Evolutionary conservation across 352 stramenopile genomes (phyloP), one percentile per base, ranked within the genome.

Genomic region (Globisporangium uncinulatum): DNA sequence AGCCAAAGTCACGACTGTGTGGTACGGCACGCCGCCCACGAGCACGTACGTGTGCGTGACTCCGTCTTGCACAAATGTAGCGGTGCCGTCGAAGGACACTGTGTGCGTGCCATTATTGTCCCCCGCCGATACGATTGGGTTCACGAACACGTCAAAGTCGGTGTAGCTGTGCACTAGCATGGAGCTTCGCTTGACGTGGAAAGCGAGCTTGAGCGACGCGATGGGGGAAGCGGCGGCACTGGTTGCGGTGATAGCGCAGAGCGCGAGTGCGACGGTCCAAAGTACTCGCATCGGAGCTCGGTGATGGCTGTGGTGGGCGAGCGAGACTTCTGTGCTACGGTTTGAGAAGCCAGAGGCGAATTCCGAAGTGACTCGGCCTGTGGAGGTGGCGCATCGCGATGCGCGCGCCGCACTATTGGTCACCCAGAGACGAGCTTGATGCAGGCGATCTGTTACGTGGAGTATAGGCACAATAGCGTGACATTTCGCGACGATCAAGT

Each of bases 141-240:
- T 77, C 14, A 78, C 67, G 56, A 79, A 69, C 34, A 83, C 60
- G 24, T 76, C 63, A 15, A 84, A 80, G 49, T 53, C 62, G 48
- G 65, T 66, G 36, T 69, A 39, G n/a, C 72, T 70, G 50, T 84
- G 74, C 43, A 83, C 62, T 14, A 67, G 62, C 73, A 87, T 84
- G 19, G 73, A 71, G 48, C 59, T 66, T 20, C 76, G 73, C 52
- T 84, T 76, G 58, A 79, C 70, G 37, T 70, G 66, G 67, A 87
- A 74, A 7, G 50, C 62, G 7, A 83, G 57, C 19, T 67, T 69
- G 46, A 79, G 53, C 14, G 62, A 76, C 15, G 70, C 54, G 24
- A 76, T 57, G 20, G 67, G n/a, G 6, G 11, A 44, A 19, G 31
- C 43, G 8, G 11, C 31, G 36, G 31, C 15, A 19, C 32, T 34